Conservation (phyloP, 2,329 filamentous ascomycete genomes). For the Sarocladium brachiariae region DNA sequence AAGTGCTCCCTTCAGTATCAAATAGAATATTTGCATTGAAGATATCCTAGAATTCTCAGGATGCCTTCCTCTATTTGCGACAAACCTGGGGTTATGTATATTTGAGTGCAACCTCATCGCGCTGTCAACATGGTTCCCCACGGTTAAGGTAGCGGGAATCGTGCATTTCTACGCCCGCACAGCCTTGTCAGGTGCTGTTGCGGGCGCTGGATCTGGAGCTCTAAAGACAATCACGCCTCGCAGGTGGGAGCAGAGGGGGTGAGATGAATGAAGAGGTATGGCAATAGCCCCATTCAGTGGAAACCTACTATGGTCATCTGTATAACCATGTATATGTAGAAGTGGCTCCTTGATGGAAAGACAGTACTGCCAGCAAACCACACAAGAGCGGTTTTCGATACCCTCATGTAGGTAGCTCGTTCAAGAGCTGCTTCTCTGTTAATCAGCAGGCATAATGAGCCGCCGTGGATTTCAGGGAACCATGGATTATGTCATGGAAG, state of each 20-base stretch:
- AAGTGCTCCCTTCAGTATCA: neutral
- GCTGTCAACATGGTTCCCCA: constrained; percentile 13
- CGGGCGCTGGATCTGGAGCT: constrained; percentile 19
- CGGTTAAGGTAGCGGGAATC: constrained; percentile 17
- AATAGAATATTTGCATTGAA: no score
- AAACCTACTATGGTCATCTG: neutral
- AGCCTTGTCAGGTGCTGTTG: constrained; percentile 14
- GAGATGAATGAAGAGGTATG: no score
- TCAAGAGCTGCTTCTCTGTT: no score
- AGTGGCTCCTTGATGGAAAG: neutral
- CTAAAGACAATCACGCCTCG: neutral
- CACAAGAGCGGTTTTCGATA: no score
- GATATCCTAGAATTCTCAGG: neutral
- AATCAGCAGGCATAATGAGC: no score
- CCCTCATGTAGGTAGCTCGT: no score
- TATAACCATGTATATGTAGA: no score
- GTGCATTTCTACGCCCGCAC: constrained; percentile 25
- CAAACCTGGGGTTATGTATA: constrained; percentile 7
- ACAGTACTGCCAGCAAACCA: no score
- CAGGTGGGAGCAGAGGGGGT: neutral
- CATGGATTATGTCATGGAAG: no score
- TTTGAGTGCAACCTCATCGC: neutral
- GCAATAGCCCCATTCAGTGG: no score
- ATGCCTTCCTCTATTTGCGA: neutral
- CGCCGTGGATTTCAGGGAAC: no score